These are phyloP conservation scores for Penicillium steckii DNA, from an alignment of 495 filamentous ascomycete species.

Conservation along the genomic window DNA sequence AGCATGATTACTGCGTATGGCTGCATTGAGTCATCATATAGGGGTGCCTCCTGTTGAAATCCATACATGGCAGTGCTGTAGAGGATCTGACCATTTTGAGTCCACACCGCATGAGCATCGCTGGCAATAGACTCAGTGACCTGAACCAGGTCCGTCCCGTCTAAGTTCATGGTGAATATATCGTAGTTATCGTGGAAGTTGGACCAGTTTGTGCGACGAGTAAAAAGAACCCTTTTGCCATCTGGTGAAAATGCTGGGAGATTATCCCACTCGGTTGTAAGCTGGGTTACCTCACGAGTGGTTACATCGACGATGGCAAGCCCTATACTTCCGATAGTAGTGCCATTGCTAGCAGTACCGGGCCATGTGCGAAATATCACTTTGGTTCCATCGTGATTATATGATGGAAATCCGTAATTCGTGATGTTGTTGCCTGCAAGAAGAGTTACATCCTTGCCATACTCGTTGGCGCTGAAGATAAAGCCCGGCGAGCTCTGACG, in stretches of 20 bases:
- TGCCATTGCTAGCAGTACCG: no score
- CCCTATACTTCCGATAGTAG: no score
- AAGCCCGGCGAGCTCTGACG: no score
- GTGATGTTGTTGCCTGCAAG: no score
- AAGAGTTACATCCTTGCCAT: no score
- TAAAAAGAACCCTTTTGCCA: not conserved
- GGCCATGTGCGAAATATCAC: no score
- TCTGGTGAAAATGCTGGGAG: not conserved
- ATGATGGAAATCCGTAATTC: no score
- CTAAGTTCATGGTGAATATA: not conserved
- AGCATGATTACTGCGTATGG: constrained; percentile 4
- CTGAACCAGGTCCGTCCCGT: not conserved
- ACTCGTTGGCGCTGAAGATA: no score
- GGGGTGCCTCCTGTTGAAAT: not conserved
- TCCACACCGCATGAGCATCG: not conserved
- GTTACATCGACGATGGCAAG: no score
- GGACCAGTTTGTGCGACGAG: not conserved
- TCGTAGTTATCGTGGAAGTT: not conserved
- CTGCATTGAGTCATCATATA: constrained; percentile 5
- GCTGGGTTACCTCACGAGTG: not conserved
- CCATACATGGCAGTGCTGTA: constrained; percentile 2
- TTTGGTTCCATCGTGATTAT: no score
- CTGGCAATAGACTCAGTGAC: not conserved
- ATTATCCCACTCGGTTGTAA: not conserved
- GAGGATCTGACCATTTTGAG: not conserved